Evolutionary conservation across 139 green algal genomes (phyloP), one percentile per base, ranked within the genome.

Genomic region (Haematococcus lacustris): DNA sequence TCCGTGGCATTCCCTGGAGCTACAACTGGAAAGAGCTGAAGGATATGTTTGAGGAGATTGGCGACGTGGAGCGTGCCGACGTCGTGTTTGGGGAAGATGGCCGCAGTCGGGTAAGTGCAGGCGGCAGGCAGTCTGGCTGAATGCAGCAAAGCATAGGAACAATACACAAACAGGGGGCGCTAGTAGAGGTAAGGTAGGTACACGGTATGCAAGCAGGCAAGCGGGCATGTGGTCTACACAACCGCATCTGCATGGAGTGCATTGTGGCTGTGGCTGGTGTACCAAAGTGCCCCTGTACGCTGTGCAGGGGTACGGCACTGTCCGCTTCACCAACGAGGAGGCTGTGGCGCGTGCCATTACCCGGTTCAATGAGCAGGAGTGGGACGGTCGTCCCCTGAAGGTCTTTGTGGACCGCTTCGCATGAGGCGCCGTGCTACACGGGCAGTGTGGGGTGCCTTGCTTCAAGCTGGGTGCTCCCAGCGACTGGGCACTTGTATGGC

Each of bases 1-100:
- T 97, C 33, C 90, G 96, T 68, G 91, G 93, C 78, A 89, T 97
- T 40, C 91, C 93, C 43, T 97, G 90, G 90, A 80, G 78, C 51
- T 96, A 90, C 81, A 94, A 82, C 23, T 88, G 84, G 78, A 72
- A 88, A 51, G 87, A 97, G 75, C 84, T 97, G 26, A 87, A 88
- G 78, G 83, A 88, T 28, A 80, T 94, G 72, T 93, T 96, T 73
- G 75, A 76, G 3, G 80, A 90, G 65, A 77, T 82, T 69, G 89
- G 82, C 32, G 75, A 82, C 53, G 82, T 95, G 39, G 87, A 84
- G 72, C 71, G 77, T 13, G 90, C 91, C 3, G 90, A 95, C 38
- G 83, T 97, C 5, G 84, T 91, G 61, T 87, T 81, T 9, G 87
- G 88, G 43, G 78, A 84, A 40, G 90, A 96, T 76, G 91, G 89